Base-by-base conservation (phyloP, 768 basidiomycete genomes). In the Trametes maxima region DNA sequence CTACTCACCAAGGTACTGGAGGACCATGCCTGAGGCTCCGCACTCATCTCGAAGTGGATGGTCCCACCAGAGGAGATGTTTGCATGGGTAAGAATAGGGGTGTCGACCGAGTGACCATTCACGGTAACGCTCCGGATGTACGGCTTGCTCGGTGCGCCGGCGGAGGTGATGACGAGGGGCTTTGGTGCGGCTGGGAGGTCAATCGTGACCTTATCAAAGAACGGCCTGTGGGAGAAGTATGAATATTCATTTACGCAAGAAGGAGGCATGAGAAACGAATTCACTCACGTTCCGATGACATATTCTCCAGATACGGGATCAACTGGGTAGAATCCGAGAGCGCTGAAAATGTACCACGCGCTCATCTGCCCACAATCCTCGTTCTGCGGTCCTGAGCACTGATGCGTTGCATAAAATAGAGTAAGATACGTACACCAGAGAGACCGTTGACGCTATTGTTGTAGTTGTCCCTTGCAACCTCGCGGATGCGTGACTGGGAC, bases 361-460 rank as follows among this genome's bases (percentile, higher is more conserved):
- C 88, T 90, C 92, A 94, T 94, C 70, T 94, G 92, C 1, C 92
- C 91, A 64, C 91, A 93, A 69, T 94, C 92, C 70, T 94, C 92
- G 66, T 94, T 94, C 88, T 92, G 61, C 10, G 19, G 22, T 6
- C 37, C 19, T 39, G 21, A 14, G 50, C 14, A 39, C 17, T 3
- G 24, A 3, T 2, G n/a, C 12, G 17, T 19, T 33, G 24, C 8
- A 28, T 1, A 2, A 10, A 33, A 37, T 21, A 60, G 14, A 68
- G 25, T 36, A 22, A 24, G 64, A 48, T 2, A 73, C 81, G 21
- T 68, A 90, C 90, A 16, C 91, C 91, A 5, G 89, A 85, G 3
- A 94, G 75, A 1, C 92, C 92, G 40, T 78, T 82, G 0, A 86
- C 79, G 0, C 87, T 85, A 47, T 83, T 81, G 57, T 88, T 86